A percentile compares a stretch with the other conserved stretches of the same genome.
Conservation (phyloP, 345 rosid genomes). For the Eucalyptus rudis region DNA sequence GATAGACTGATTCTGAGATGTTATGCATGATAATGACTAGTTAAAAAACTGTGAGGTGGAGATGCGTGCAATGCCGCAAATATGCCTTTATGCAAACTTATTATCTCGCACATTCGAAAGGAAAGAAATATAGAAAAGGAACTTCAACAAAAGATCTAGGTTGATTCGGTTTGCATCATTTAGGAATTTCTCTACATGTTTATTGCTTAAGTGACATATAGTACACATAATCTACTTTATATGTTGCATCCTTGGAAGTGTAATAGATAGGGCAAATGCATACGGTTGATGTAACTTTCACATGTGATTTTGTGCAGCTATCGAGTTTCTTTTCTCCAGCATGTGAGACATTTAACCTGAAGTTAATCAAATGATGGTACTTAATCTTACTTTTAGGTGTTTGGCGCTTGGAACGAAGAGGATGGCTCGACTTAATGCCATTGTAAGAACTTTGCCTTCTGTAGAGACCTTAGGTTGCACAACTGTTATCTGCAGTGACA, state of each 20-base stretch:
- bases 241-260: not conserved
- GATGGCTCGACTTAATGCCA: slow-evolving; percentile 98
- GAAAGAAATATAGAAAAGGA: not conserved
- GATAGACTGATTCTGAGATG: not conserved
- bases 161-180: not conserved
- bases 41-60: not conserved
- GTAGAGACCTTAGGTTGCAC: slow-evolving; percentile 99
- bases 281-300: not conserved
- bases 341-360: not conserved
- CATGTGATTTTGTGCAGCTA: not conserved
- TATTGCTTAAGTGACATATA: not conserved
- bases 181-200: not conserved
- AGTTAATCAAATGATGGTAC: not conserved
- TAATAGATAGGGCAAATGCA: not conserved
- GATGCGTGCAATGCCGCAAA: not conserved
- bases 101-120: not conserved
- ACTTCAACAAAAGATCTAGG: not conserved
- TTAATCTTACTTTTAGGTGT: slow-evolving; percentile 38
- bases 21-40: not conserved
- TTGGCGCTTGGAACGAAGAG: slow-evolving; percentile 99
- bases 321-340: not conserved
- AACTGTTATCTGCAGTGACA: slow-evolving; percentile 97
- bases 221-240: not conserved
- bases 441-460: slow-evolving; percentile 96
- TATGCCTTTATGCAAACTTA: not conserved